Conservation (phyloP, 495 filamentous ascomycete species). For the Trypethelium eluteriae region DNA sequence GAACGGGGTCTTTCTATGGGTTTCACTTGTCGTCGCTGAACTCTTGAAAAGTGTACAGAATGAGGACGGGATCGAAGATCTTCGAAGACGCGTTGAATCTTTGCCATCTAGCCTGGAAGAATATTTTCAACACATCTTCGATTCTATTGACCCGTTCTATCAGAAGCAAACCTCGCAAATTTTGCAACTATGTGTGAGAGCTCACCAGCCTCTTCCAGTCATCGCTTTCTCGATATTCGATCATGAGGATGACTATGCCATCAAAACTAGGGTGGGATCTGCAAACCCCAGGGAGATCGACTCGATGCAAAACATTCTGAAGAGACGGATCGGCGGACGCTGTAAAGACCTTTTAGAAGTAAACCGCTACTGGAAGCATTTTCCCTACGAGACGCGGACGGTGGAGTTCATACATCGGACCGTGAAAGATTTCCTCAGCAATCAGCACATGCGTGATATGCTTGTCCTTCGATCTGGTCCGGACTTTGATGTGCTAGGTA, state of each 20-base stretch:
- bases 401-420: conserved; percentile 11
- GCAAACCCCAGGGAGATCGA: background rate
- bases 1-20: conserved; percentile 14
- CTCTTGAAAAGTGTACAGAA: conserved; percentile 14
- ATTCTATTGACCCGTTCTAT: conserved; percentile 14
- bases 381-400: background rate
- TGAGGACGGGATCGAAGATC: conserved; percentile 12
- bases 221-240: conserved; percentile 11
- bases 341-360: conserved; percentile 11
- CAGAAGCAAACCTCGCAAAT: conserved; percentile 11
- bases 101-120: conserved; percentile 5
- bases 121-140: conserved; percentile 15
- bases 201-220: conserved; percentile 6
- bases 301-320: background rate
- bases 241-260: conserved; percentile 1
- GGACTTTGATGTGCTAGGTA: background rate
- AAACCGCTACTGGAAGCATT: background rate
- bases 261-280: background rate
- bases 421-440: conserved; percentile 10
- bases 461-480: background rate
- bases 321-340: background rate
- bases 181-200: conserved; percentile 5
- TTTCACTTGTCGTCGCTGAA: conserved; percentile 8
- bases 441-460: conserved; percentile 7
- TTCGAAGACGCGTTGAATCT: background rate